These are phyloP conservation scores for Chaetomium sp. DNA, from an alignment of 2,329 filamentous ascomycete genomes.

Conservation along the genomic window DNA sequence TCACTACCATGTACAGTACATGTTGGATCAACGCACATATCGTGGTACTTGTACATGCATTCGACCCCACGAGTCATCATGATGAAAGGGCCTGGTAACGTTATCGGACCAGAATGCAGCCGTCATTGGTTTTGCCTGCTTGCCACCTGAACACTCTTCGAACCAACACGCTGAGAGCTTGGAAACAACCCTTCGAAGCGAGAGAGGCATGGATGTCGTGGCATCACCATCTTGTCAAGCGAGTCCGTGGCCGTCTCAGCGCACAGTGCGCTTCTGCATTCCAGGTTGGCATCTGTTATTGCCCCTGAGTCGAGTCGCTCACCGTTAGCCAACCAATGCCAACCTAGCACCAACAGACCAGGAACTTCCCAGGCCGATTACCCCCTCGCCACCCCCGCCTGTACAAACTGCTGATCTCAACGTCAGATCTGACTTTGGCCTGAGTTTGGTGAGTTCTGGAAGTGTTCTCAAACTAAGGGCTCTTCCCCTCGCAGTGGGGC, in stretches of 20 bases:
- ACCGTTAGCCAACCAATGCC: slow-evolving; percentile 3
- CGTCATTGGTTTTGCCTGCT: not conserved
- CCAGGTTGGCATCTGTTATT: not conserved
- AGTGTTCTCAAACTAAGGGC: slow-evolving; percentile 8
- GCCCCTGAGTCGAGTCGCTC: slow-evolving; percentile 2
- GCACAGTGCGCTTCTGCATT: slow-evolving; percentile 3
- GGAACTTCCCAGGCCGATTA: slow-evolving; percentile 12
- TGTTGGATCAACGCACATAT: too few relatives aligned
- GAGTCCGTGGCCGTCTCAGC: not conserved
- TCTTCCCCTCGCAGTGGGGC: slow-evolving; percentile 5
- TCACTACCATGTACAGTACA: too few relatives aligned
- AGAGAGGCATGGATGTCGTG: not conserved
- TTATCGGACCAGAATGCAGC: not conserved
- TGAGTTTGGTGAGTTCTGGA: not conserved
- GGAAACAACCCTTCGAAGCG: not conserved
- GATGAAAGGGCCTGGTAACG: too few relatives aligned
- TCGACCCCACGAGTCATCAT: not conserved
- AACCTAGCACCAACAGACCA: not conserved
- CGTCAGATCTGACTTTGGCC: not conserved
- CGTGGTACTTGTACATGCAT: too few relatives aligned
- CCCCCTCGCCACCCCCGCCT: slow-evolving; percentile 15
- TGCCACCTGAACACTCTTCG: not conserved
- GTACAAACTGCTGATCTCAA: not conserved
- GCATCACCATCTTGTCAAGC: not conserved
- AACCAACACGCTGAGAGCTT: too few relatives aligned